These are phyloP conservation scores for Excoecaria cochinchinensis DNA, from an alignment of 345 rosid species.

Conservation along the genomic window DNA sequence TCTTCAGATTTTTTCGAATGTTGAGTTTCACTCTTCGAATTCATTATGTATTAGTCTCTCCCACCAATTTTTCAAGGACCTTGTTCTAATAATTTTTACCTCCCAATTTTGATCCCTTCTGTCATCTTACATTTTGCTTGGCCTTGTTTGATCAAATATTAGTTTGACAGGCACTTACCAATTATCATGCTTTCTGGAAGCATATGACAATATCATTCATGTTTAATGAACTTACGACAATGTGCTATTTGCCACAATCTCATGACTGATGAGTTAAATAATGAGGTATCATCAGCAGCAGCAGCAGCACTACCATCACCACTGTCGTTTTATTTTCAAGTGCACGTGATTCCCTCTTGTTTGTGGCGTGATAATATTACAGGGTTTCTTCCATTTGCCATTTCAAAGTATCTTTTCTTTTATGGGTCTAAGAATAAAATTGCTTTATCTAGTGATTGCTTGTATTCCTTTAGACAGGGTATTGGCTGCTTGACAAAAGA, in stretches of 20 bases:
- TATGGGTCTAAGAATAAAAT: too few species aligned
- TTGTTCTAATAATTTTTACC: neutral
- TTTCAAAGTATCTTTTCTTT: too few species aligned
- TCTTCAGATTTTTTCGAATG: neutral
- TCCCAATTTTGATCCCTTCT: too few species aligned
- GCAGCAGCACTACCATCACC: neutral
- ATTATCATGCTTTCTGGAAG: neutral
- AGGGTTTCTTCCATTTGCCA: neutral
- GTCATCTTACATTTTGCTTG: neutral
- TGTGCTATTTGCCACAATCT: neutral
- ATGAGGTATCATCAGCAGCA: neutral
- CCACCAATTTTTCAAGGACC: too few species aligned
- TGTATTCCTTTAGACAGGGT: too few species aligned
- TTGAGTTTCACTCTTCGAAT: neutral
- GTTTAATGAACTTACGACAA: neutral
- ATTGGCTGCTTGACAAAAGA: too few species aligned
- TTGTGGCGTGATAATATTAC: neutral
- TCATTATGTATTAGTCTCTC: too few species aligned
- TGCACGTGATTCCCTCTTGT: neutral
- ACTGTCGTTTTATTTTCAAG: neutral
- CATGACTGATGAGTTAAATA: neutral
- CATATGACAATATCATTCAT: neutral
- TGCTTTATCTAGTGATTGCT: too few species aligned
- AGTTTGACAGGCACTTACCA: neutral
- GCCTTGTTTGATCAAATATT: neutral